Conservation (phyloP, 495 filamentous ascomycete species). For the Penicilliopsis zonata region DNA sequence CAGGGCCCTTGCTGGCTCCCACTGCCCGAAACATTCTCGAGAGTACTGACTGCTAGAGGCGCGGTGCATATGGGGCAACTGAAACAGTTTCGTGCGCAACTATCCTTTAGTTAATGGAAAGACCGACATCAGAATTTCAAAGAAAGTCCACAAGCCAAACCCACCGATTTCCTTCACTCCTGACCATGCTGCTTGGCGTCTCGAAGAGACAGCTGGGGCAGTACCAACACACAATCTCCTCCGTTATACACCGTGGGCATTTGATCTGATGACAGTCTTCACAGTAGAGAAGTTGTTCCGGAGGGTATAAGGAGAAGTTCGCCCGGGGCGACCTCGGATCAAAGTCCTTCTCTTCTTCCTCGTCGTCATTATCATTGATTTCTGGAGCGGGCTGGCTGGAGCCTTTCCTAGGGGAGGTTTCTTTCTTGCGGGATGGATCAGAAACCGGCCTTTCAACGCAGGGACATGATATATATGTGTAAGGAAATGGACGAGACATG, state of each 20-base stretch:
- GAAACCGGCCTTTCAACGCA: slow-evolving; percentile 54
- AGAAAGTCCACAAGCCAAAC: slow-evolving; percentile 13
- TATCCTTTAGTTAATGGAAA: slow-evolving; percentile 17
- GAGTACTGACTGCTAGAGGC: slow-evolving; percentile 57
- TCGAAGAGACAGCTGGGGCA: slow-evolving; percentile 96
- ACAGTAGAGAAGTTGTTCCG: slow-evolving; percentile 92
- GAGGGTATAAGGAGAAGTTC: slow-evolving; percentile 80
- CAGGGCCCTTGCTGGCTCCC: slow-evolving; percentile 49
- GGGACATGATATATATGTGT: slow-evolving; percentile 85
- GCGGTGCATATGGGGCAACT: slow-evolving; percentile 85
- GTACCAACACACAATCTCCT: slow-evolving; percentile 88
- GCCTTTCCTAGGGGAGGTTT: slow-evolving; percentile 26
- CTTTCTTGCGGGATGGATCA: slow-evolving; percentile 22
- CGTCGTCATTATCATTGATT: slow-evolving; percentile 25
- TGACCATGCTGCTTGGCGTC: slow-evolving; percentile 78
- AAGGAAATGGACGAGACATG: slow-evolving; percentile 74
- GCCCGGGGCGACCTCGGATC: slow-evolving; percentile 74
- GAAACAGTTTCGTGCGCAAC: slow-evolving; percentile 90
- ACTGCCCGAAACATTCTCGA: slow-evolving; percentile 38
- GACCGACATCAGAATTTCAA: slow-evolving; percentile 1
- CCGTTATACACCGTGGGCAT: slow-evolving; percentile 79
- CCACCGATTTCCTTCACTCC: slow-evolving; percentile 86
- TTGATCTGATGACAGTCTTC: slow-evolving; percentile 94
- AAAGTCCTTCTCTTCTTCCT: slow-evolving; percentile 66
- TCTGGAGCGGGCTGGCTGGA: slow-evolving; percentile 17